Evolutionary conservation across 1,139 yeast genomes (phyloP), one percentile per base, ranked within the genome.

Genomic region (Torulaspora pretoriensis): DNA sequence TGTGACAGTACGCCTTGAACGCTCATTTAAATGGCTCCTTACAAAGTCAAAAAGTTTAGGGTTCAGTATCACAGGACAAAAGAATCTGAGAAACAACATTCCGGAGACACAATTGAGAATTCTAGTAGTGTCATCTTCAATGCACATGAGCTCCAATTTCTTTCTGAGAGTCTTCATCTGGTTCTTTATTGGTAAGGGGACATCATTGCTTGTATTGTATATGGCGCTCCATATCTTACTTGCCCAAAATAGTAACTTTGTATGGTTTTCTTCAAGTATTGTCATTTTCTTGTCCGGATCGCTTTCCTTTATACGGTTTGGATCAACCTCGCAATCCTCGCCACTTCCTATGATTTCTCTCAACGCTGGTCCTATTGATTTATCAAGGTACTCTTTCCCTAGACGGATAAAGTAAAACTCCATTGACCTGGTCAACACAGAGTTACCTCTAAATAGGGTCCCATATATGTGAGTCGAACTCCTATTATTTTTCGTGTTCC

Each of bases 21-120:
- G 71, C 1, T 89, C 87, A 8, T 80, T 73, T 48, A 88, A 88
- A 57, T 85, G 92, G 38, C 76, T 73, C 46, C 78, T 75, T 1
- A 88, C 78, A 40, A 92, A 70, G 51, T 82, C 81, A 61, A 88
- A 89, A 38, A 88, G 66, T 57, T 88, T 88, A 0, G 97, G 97
- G 57, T 88, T 89, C 57, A 92, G 69, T 34, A 92, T 77, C 0
- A 96, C 96, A 0, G 97, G 97, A 59, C 96, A 90, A 55, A 88
- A 80, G 61, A 87, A 89, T 50, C 97, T 70, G 50, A 92, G 68
- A 62, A 92, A 92, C 17, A 92, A 69, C 57, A 92, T 85, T 1
- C 96, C 90, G 23, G 94, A 78, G 28, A 90, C 69, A 46, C 95
- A 84, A 57, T 89, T 81, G 46, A 83, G 64, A 1, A 85, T 53